Conservation (phyloP, 345 rosid genomes). For the Euphorbia pulcherrima region DNA sequence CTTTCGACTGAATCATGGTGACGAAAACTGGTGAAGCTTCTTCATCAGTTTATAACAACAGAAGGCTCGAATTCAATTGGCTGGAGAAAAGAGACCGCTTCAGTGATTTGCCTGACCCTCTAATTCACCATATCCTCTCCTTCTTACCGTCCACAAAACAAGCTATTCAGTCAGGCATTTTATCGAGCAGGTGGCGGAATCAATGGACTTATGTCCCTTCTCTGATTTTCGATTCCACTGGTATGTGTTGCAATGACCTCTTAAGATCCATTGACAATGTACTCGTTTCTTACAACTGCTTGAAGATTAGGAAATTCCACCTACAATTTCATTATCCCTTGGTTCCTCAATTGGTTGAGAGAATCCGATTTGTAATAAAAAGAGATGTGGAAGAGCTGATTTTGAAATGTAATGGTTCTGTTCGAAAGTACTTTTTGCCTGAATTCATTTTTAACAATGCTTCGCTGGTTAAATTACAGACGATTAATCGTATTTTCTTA, state of each 20-base stretch:
- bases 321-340: too few species aligned
- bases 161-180: not conserved
- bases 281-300: not conserved
- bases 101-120: not conserved
- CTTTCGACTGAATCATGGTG: too few species aligned
- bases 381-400: not conserved
- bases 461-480: not conserved
- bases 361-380: not conserved
- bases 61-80: not conserved
- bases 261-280: not conserved
- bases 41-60: not conserved
- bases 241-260: too few species aligned
- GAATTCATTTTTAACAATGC: not conserved
- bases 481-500: not conserved
- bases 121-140: not conserved
- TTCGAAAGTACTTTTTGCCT: not conserved
- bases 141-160: not conserved
- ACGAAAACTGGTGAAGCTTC: too few species aligned
- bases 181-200: not conserved
- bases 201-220: not conserved
- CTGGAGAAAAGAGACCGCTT: not conserved
- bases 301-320: not conserved
- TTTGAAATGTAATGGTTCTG: too few species aligned
- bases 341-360: not conserved
- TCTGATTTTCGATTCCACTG: not conserved